Evolutionary conservation across 345 rosid species (phyloP).

Genomic region (Reutealis trisperma): DNA sequence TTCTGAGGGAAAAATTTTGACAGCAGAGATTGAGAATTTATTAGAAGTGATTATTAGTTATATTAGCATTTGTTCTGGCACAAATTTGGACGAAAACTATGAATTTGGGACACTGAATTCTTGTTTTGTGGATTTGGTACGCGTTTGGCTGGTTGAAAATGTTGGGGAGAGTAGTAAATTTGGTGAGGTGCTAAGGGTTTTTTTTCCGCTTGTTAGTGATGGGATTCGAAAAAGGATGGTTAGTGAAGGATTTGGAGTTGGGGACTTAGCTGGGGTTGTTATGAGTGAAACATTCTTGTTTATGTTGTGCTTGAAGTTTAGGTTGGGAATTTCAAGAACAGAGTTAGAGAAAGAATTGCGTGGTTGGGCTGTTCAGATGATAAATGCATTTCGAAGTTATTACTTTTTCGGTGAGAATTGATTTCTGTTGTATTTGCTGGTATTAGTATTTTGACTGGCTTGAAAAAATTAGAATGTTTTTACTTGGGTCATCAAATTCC

Average conservation of each 20-base stretch:
- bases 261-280: constrained; percentile 64
- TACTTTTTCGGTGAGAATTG: constrained; percentile 59
- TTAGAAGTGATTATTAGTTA: constrained; percentile 55
- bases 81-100: constrained; percentile 29
- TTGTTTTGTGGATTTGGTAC: constrained; percentile 50
- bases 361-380: constrained; percentile 42
- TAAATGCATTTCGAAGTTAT: constrained; percentile 49
- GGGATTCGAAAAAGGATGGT: constrained; percentile 35
- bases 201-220: constrained; percentile 53
- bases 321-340: constrained; percentile 22
- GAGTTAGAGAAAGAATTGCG: constrained; percentile 48
- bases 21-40: constrained; percentile 48
- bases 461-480: too few species aligned
- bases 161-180: constrained; percentile 29
- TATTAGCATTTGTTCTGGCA: constrained; percentile 40
- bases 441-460: too few species aligned
- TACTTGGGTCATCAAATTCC: too few species aligned
- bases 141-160: constrained; percentile 62
- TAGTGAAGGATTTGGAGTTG: constrained; percentile 43
- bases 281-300: constrained; percentile 62
- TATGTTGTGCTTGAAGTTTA: constrained; percentile 57
- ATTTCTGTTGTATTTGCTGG: not conserved
- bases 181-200: constrained; percentile 44
- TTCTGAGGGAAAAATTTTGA: constrained; percentile 14
- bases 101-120: constrained; percentile 37